These are phyloP conservation scores for Galerina marginata DNA, from an alignment of 768 basidiomycete species.

Conservation along the genomic window DNA sequence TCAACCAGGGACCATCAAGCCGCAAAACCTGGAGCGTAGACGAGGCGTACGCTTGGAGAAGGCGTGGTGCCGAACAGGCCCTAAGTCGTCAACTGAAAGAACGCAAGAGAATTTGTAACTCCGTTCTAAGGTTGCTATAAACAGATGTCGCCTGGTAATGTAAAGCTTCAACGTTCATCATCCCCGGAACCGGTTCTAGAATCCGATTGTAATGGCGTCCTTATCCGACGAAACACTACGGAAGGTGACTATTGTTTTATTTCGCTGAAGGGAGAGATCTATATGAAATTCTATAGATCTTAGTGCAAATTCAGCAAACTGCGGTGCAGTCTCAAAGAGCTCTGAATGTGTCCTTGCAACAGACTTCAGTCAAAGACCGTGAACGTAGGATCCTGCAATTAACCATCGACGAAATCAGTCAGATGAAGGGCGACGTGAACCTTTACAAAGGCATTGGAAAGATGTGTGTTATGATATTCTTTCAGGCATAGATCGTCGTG, in stretches of 20 bases:
- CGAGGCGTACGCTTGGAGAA: too few relatives aligned
- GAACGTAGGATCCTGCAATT: conserved; percentile 90
- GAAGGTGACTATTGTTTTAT: conserved; percentile 53
- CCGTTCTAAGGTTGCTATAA: conserved; percentile 25
- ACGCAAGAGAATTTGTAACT: conserved; percentile 35
- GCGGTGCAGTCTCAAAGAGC: conserved; percentile 85
- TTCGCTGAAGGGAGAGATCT: neutral
- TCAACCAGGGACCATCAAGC: too few relatives aligned
- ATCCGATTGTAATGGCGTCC: conserved; percentile 47
- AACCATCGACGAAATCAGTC: conserved; percentile 82
- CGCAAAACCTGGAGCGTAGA: too few relatives aligned
- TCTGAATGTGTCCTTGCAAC: conserved; percentile 74
- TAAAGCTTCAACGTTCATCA: neutral
- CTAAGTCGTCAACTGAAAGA: too few relatives aligned
- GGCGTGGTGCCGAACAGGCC: too few relatives aligned
- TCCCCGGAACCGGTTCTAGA: neutral
- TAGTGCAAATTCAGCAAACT: conserved; percentile 91
- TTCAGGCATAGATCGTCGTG: neutral
- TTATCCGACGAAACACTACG: conserved; percentile 83
- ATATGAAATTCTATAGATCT: conserved; percentile 60
- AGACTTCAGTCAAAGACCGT: conserved; percentile 80
- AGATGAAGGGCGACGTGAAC: conserved; percentile 74
- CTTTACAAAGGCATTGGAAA: conserved; percentile 96
- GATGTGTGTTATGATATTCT: conserved; percentile 62
- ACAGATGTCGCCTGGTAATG: neutral